Base-by-base conservation (phyloP, 2,329 filamentous ascomycete species). In the Chaetomium sp. region DNA sequence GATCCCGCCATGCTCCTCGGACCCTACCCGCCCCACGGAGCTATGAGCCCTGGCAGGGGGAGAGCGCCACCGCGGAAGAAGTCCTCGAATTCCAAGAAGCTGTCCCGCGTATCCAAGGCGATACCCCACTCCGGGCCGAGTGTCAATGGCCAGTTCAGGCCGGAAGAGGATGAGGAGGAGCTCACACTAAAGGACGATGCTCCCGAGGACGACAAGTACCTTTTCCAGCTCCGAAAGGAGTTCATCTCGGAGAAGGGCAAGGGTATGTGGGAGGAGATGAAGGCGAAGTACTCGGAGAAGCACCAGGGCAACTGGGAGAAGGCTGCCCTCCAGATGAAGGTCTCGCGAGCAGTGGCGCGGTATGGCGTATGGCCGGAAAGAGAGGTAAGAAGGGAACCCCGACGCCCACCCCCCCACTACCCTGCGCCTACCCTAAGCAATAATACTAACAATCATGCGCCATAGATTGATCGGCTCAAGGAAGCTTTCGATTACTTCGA, bases 191-290 rank as follows among this genome's bases (percentile, higher is more conserved):
- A 80, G 62, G 73, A 75, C 25, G 77, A 77, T 21, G 81, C 82
- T 29, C 80, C 81, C 1, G 77, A 80, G 2, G 79, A 84, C 38
- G 80, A 83, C 65, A 77, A 76, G 25, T 82, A 75, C 59, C 78
- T 87, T 35, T 81, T 85, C 57, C 75, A 82, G 29, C 77, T 82
- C n/a, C 77, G 83, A 13, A 80, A 79, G 71, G 71, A 78, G 27
- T 78, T 80, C 68, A 74, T 78, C 19, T 70, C 78, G 23, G 77
- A 79, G 59, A 83, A 83, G 69, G 84, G 84, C 19, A 83, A 83
- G 67, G 82, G 83, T 38, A 86, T 86, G 83, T 87, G 84, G 84
- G 80, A 83, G 27, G 76, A 78, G 47, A 85, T 87, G 64, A 78
- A 79, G 57, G 72, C 71, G 5, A 78, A 81, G 63, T 86, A 78